These are phyloP conservation scores for Nicotiana knightiana DNA, from an alignment of 257 asterid genomes.

Conservation along the genomic window DNA sequence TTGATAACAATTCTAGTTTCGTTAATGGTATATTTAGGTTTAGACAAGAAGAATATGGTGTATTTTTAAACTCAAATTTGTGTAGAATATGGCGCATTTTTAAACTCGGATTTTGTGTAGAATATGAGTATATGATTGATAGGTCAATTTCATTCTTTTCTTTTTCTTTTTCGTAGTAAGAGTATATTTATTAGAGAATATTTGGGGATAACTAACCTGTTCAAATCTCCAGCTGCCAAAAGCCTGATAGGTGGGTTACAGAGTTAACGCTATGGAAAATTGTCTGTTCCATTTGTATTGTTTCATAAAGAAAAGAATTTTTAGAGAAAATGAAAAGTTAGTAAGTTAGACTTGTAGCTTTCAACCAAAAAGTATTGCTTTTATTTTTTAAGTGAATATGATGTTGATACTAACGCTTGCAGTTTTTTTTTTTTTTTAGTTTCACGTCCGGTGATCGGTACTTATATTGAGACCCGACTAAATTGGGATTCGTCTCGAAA, in stretches of 20 bases:
- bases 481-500: too few species aligned
- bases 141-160: neutral
- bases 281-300: constrained; percentile 9
- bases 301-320: neutral
- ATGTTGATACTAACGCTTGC: neutral
- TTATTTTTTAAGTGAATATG: neutral
- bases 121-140: neutral
- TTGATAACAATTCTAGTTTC: too few species aligned
- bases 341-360: neutral
- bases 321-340: neutral
- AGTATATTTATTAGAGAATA: neutral
- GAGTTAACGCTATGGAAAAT: neutral
- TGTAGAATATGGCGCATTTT: neutral
- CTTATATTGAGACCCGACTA: too few species aligned
- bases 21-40: too few species aligned
- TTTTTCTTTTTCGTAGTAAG: neutral
- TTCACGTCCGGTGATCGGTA: too few species aligned
- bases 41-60: neutral
- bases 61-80: neutral
- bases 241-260: neutral
- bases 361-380: neutral
- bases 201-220: neutral
- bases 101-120: neutral
- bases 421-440: too few species aligned
- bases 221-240: neutral